phyloP scores from a whole-genome alignment of 306 rosid species.

The Vigna radiata region DNA sequence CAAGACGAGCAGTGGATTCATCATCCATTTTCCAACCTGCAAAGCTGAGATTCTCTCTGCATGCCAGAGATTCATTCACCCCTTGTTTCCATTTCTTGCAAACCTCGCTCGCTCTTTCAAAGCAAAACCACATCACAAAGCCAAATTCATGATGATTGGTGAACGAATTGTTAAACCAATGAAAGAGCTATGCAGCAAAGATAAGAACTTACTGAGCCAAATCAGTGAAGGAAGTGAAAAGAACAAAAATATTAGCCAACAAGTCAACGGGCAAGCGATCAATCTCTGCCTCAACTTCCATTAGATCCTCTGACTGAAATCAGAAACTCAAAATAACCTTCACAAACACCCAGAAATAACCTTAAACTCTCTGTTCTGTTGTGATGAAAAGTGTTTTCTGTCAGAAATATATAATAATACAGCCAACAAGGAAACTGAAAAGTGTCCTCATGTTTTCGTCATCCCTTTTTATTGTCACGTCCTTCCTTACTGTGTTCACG shows the following conservation, averaged over 20 bases:
- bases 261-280: constrained; percentile 85
- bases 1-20: constrained; percentile 82
- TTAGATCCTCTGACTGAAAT: background rate
- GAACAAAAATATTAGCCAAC: constrained; percentile 72
- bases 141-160: background rate
- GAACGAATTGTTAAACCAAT: background rate
- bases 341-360: background rate
- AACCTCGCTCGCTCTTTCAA: constrained; percentile 76
- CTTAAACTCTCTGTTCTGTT: background rate
- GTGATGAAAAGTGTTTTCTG: constrained; percentile 30
- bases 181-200: background rate
- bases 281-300: constrained; percentile 67
- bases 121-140: constrained; percentile 7
- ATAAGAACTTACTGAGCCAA: constrained; percentile 74
- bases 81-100: constrained; percentile 95
- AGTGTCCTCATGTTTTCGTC: constrained; percentile 67
- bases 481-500: background rate
- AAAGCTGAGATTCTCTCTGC: constrained; percentile 72
- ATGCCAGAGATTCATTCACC: constrained; percentile 73
- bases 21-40: constrained; percentile 96
- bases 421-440: background rate
- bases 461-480: constrained; percentile 39
- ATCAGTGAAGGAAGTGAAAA: constrained; percentile 83
- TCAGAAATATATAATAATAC: constrained; percentile 9
- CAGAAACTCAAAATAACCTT: background rate